Evolutionary conservation across 1,139 yeast genomes (phyloP).

Genomic region (Williopsis jadinii): DNA sequence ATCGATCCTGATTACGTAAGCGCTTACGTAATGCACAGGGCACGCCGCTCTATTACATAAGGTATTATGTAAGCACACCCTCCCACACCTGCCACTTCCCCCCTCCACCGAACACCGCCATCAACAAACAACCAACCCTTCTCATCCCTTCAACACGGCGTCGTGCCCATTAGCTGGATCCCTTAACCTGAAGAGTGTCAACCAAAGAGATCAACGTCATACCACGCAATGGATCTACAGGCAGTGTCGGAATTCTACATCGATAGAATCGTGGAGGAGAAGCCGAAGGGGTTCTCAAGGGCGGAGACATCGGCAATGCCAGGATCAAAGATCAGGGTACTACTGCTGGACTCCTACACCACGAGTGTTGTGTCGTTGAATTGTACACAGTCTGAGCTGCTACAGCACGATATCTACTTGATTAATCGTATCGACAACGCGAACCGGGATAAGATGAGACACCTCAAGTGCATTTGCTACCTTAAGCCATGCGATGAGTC

Average conservation of each 20-base stretch:
- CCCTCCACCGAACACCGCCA: no score
- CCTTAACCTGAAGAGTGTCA: no score
- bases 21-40: no score
- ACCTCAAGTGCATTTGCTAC: slow-evolving; percentile 75
- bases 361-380: slow-evolving; percentile 79
- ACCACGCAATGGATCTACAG: slow-evolving; percentile 40
- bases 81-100: no score
- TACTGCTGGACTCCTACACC: slow-evolving; percentile 73
- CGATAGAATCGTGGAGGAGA: slow-evolving; percentile 34
- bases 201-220: no score
- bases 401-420: slow-evolving; percentile 74
- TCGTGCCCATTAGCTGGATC: no score
- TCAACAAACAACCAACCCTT: no score
- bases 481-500: slow-evolving; percentile 68
- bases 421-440: slow-evolving; percentile 65
- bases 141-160: no score
- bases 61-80: no score
- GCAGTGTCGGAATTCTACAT: slow-evolving; percentile 45
- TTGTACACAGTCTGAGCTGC: slow-evolving; percentile 78
- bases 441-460: slow-evolving; percentile 71
- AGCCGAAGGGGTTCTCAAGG: slow-evolving; percentile 5
- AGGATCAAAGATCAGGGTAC: slow-evolving; percentile 54
- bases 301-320: slow-evolving; percentile 21
- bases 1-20: no score
- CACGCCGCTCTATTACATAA: no score